These are phyloP conservation scores for Simmondsia chinensis DNA, from an alignment of 148 eudicot genomes.

Conservation along the genomic window DNA sequence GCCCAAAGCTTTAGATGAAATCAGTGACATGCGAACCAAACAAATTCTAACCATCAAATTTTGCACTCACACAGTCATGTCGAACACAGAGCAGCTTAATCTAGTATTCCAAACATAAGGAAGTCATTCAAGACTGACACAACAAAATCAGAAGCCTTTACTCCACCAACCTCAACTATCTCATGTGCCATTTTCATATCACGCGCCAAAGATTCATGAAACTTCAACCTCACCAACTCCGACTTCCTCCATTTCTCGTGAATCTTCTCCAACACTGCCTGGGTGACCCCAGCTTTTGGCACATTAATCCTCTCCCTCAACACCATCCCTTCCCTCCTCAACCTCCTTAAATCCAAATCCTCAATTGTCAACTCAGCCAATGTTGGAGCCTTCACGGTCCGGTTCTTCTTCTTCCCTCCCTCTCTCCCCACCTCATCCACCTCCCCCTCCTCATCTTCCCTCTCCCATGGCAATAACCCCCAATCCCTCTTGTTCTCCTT, in stretches of 20 bases:
- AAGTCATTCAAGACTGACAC: too few relatives aligned
- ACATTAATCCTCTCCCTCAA: constrained; percentile 81
- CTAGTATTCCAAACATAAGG: not conserved
- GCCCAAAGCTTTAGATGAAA: too few relatives aligned
- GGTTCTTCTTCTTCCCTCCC: constrained; percentile 23
- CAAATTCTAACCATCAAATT: too few relatives aligned
- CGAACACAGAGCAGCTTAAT: too few relatives aligned
- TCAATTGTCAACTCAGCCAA: constrained; percentile 85
- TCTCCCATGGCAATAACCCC: constrained; percentile 83
- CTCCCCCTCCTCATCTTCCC: constrained; percentile 24
- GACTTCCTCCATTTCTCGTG: constrained; percentile 80
- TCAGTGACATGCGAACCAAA: too few relatives aligned
- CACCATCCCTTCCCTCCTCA: constrained; percentile 78
- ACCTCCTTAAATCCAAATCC: constrained; percentile 78
- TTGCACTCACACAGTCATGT: too few relatives aligned
- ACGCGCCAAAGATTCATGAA: constrained; percentile 81
- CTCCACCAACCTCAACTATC: constrained; percentile 74
- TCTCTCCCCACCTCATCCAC: constrained; percentile 15
- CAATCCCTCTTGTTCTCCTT: constrained; percentile 31
- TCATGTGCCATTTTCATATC: constrained; percentile 97
- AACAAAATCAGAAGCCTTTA: not conserved
- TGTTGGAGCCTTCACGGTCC: constrained; percentile 48
- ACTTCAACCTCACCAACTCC: constrained; percentile 86
- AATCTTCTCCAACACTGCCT: constrained; percentile 71
- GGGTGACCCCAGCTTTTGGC: constrained; percentile 87